Evolutionary conservation across 1,284 basidiomycete species (phyloP), one percentile per base, ranked within the genome.

Genomic region (Tilletiaria anomala): DNA sequence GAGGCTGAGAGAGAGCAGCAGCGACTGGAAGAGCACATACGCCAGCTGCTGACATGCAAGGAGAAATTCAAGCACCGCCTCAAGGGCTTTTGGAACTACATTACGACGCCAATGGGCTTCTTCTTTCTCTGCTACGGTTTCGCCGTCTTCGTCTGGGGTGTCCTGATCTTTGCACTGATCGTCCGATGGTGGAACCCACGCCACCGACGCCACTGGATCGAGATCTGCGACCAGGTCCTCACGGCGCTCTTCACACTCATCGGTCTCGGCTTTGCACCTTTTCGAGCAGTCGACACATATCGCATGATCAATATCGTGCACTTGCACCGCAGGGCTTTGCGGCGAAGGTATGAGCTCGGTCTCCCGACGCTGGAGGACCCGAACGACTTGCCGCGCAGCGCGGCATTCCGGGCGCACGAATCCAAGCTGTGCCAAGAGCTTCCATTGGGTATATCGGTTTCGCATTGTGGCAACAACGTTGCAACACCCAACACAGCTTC

Each of bases 11-110:
- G n/a, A n/a, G n/a, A n/a, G n/a, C n/a, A n/a, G n/a, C n/a, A n/a
- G n/a, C n/a, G n/a, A n/a, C 70, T 86, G 17, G 82, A 86, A 62
- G 71, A 75, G 26, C 84, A 88, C 70, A 80, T 91, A 17, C 76
- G 81, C 42, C 76, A 83, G 51, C 75, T 86, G 2, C 72, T 91
- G 12, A 73, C 73, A 18, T 76, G 78, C 47, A 75, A 76, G 23
- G 76, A 78, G 21, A 79, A 76, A 44, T 50, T 58, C 42, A 53
- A 51, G 29, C 55, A 60, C 18, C 50, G 48, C 12, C 35, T 46
- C 2, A 43, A 43, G 14, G 61, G 61, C 5, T 65, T 65, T 39
- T 50, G 50, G 40, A 39, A 49, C 20, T 65, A 58, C 42, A 53
- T 61, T 17, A 44, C 49, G 38, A 65, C 61, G 17, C 56, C 58